A percentile compares a stretch with the other conserved stretches of the same genome.
Conservation (phyloP, 257 asterid species). For the Voacanga thouarsii region DNA sequence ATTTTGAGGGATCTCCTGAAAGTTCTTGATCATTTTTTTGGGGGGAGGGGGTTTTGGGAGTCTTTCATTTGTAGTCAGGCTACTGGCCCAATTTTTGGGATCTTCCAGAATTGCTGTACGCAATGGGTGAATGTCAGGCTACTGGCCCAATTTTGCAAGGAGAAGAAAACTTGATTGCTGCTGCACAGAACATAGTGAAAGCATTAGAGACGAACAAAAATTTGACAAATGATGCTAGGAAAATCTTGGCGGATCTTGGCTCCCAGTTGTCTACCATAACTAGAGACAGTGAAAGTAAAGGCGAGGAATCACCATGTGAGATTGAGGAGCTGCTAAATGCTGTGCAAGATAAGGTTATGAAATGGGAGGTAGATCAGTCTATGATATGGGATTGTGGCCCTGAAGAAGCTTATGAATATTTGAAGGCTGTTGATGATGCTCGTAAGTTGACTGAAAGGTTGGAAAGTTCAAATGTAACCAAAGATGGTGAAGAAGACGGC, state of each 20-base stretch:
- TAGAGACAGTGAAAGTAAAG: conserved; percentile 26
- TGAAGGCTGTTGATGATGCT: conserved; percentile 65
- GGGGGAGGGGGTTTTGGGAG: neutral
- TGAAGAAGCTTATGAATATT: conserved; percentile 60
- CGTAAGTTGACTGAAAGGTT: conserved; percentile 53
- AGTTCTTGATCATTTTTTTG: neutral
- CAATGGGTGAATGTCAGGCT: conserved; percentile 57
- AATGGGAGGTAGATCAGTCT: conserved; percentile 66
- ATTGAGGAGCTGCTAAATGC: conserved; percentile 52
- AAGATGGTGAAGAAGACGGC: conserved; percentile 30
- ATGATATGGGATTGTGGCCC: conserved; percentile 84
- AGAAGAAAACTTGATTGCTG: conserved; percentile 73
- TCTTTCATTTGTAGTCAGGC: conserved; percentile 9
- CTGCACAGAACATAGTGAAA: conserved; percentile 52
- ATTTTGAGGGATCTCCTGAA: neutral
- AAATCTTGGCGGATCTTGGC: conserved; percentile 68
- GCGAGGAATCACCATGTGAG: conserved; percentile 34
- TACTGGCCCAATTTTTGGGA: conserved; percentile 21
- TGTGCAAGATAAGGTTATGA: conserved; percentile 58
- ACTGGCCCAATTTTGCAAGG: conserved; percentile 46
- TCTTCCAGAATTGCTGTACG: conserved; percentile 21
- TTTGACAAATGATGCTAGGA: conserved; percentile 50
- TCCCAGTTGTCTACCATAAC: conserved; percentile 47
- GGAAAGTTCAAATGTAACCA: conserved; percentile 40
- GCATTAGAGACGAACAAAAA: conserved; percentile 50